Evolutionary conservation across 352 stramenopile genomes (phyloP).

Genomic region (Plasmopara muralis): DNA sequence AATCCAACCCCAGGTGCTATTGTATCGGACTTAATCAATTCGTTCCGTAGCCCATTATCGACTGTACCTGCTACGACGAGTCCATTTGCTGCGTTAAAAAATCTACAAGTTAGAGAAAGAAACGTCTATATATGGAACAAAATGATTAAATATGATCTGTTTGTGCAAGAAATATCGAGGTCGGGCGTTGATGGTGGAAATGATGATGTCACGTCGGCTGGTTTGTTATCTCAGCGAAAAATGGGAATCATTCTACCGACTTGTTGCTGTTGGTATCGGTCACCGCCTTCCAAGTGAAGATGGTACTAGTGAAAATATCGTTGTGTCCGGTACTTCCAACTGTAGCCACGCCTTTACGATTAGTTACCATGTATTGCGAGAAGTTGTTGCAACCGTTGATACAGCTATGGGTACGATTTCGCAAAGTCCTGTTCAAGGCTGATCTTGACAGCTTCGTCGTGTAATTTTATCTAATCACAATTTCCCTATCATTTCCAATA

Average conservation of each 20-base stretch:
- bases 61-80: slow-evolving; percentile 20
- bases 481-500: no score
- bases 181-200: slow-evolving; percentile 13
- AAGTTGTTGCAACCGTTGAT: slow-evolving; percentile 8
- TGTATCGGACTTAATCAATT: slow-evolving; percentile 15
- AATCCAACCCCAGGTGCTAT: slow-evolving; percentile 7
- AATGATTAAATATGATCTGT: slow-evolving; percentile 12
- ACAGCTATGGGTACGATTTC: slow-evolving; percentile 12
- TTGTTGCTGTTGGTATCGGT: slow-evolving; percentile 17
- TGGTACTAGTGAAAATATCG: no score
- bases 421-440: no score
- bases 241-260: slow-evolving; percentile 1
- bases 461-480: no score
- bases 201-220: slow-evolving; percentile 4
- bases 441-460: no score
- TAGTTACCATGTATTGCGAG: slow-evolving; percentile 10
- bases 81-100: no score
- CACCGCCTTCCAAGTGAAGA: slow-evolving; percentile 4
- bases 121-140: slow-evolving; percentile 4
- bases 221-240: slow-evolving; percentile 2
- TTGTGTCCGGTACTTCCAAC: slow-evolving; percentile 9
- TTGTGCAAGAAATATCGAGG: slow-evolving; percentile 8
- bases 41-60: slow-evolving; percentile 5
- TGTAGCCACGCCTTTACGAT: slow-evolving; percentile 1
- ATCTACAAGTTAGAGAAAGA: no score